Evolutionary conservation across 306 rosid genomes (phyloP).

Genomic region (Cicer cuneatum): DNA sequence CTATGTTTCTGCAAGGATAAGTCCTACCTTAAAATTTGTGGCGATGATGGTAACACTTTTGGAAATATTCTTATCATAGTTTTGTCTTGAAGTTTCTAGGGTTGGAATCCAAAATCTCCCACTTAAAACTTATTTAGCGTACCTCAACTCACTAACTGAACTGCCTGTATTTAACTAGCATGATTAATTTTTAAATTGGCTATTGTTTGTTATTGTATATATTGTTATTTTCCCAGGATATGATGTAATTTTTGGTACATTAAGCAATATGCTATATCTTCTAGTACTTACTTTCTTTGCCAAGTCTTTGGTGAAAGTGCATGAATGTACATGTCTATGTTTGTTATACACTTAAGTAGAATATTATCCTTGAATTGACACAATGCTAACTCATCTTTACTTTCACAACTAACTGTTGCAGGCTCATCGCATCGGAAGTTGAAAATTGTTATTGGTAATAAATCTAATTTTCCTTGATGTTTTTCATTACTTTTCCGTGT

Average conservation of each 20-base stretch:
- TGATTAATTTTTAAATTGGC: background rate
- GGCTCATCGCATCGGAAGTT: accelerated
- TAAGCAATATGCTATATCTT: background rate
- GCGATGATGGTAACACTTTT: conserved; percentile 54
- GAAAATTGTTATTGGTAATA: conserved; percentile 58
- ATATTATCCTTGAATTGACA: conserved; percentile 25
- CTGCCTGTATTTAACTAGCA: background rate
- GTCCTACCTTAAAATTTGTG: conserved; percentile 54
- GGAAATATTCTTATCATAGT: conserved; percentile 1
- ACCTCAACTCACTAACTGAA: background rate
- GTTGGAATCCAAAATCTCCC: background rate
- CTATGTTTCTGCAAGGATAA: conserved; percentile 63
- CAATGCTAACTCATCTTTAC: conserved; percentile 26
- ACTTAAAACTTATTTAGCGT: background rate
- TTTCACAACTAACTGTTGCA: conserved; percentile 46
- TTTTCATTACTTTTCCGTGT: background rate
- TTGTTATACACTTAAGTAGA: background rate
- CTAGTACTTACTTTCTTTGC: background rate
- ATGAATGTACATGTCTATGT: background rate
- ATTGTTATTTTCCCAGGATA: background rate
- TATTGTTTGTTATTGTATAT: background rate
- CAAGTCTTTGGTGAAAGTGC: background rate
- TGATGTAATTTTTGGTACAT: conserved; percentile 9
- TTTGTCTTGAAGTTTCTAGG: background rate
- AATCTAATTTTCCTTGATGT: conserved; percentile 4